Conservation (phyloP, 164 flowering plant species). For the Chimonanthus praecox region DNA sequence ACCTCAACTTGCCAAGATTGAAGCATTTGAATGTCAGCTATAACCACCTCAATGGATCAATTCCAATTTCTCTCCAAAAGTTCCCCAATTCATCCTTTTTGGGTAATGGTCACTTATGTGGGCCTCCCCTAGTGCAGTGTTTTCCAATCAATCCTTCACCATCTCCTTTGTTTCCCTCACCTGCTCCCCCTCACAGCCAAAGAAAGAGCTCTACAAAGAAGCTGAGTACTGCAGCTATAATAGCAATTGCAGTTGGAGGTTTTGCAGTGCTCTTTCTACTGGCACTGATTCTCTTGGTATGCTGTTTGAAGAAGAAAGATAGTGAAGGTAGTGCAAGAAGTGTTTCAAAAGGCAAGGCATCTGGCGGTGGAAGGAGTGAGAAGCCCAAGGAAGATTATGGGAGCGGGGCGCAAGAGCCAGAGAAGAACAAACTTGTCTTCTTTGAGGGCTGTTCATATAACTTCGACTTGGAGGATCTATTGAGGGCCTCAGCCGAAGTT, state of each 20-base stretch:
- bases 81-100: slow-evolving; percentile 51
- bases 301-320: slow-evolving; percentile 36
- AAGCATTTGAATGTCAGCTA: slow-evolving; percentile 48
- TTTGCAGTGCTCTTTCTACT: slow-evolving; percentile 37
- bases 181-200: slow-evolving; percentile 17
- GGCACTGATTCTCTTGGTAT: slow-evolving; percentile 22
- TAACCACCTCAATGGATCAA: slow-evolving; percentile 54
- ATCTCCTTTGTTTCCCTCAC: slow-evolving; percentile 21
- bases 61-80: slow-evolving; percentile 42
- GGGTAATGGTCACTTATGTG: slow-evolving; percentile 61
- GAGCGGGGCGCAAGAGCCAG: slow-evolving; percentile 70
- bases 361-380: slow-evolving; percentile 41
- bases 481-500: slow-evolving; percentile 60
- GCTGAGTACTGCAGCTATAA: slow-evolving; percentile 36
- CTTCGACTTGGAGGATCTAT: slow-evolving; percentile 31
- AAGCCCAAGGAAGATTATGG: slow-evolving; percentile 68
- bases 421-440: slow-evolving; percentile 32
- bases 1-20: slow-evolving; percentile 37
- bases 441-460: slow-evolving; percentile 29
- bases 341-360: slow-evolving; percentile 33
- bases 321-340: slow-evolving; percentile 14
- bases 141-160: slow-evolving; percentile 36
- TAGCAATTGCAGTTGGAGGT: slow-evolving; percentile 57
- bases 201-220: slow-evolving; percentile 24
- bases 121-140: slow-evolving; percentile 59